phyloP scores from a whole-genome alignment of 2,329 filamentous ascomycete genomes.

The Cladosporium sp. region DNA sequence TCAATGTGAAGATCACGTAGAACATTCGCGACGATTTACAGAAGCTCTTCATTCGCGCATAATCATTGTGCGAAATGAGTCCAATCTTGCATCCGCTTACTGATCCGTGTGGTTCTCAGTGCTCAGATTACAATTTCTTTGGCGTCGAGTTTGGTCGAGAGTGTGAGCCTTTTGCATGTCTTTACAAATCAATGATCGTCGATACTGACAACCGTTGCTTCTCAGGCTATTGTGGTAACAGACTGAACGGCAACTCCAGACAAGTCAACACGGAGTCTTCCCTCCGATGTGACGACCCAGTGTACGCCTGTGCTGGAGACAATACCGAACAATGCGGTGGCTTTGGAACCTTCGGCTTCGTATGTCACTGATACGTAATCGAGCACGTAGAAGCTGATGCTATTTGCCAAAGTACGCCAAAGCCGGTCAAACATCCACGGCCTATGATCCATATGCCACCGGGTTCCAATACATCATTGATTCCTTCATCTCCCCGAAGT shows the following conservation, averaged over 20 bases:
- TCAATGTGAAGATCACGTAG: neutral
- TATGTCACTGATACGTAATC: neutral
- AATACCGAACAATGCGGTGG: constrained; percentile 4
- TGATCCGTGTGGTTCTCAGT: neutral
- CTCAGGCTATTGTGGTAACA: constrained; percentile 14
- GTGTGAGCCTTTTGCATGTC: neutral
- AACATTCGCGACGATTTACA: neutral
- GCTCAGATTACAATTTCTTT: constrained; percentile 12
- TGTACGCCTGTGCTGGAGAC: constrained; percentile 1
- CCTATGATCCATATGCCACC: constrained; percentile 9
- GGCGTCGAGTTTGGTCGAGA: constrained; percentile 8
- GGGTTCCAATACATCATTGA: constrained; percentile 14
- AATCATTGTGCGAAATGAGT: neutral
- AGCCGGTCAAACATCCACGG: constrained; percentile 1
- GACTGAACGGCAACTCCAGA: constrained; percentile 5
- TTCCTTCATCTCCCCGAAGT: constrained; percentile 6
- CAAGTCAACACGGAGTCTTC: constrained; percentile 10
- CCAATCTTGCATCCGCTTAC: neutral
- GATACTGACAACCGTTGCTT: neutral
- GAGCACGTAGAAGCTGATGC: neutral
- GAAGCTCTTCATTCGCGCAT: neutral
- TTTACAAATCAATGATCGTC: neutral
- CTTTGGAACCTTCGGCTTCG: neutral
- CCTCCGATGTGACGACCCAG: constrained; percentile 7
- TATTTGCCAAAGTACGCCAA: constrained; percentile 1